Evolutionary conservation across 2,329 filamentous ascomycete species (phyloP).

Genomic region (Alternaria ethzedia): DNA sequence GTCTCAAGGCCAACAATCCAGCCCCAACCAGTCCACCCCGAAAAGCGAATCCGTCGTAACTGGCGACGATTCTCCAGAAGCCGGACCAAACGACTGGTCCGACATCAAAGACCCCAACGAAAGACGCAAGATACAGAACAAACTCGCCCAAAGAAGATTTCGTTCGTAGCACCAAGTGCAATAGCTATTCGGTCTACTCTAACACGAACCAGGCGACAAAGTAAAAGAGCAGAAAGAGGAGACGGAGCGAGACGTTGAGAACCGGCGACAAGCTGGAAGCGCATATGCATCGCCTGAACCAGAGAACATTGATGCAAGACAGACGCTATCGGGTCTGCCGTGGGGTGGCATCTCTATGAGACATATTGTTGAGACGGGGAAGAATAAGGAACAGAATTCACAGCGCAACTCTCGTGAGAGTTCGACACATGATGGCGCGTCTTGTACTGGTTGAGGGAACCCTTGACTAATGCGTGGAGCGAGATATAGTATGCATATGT

Average conservation of each 20-base stretch:
- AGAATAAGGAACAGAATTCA: constrained; percentile 53
- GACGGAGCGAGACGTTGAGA: constrained; percentile 67
- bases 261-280: constrained; percentile 68
- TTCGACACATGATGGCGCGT: constrained; percentile 47
- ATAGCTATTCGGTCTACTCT: background rate
- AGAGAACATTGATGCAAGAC: constrained; percentile 60
- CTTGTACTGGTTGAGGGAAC: constrained; percentile 15
- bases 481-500: background rate
- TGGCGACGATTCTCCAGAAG: constrained; percentile 23
- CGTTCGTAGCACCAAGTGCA: constrained; percentile 61
- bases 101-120: constrained; percentile 73
- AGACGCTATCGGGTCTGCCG: constrained; percentile 69
- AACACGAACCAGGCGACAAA: constrained; percentile 66
- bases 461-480: background rate
- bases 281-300: constrained; percentile 68
- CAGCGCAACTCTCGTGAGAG: constrained; percentile 49
- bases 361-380: constrained; percentile 56
- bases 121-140: constrained; percentile 76
- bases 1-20: constrained; percentile 28
- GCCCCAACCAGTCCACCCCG: constrained; percentile 22
- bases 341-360: constrained; percentile 70
- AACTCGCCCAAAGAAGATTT: constrained; percentile 77
- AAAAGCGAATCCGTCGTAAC: constrained; percentile 20
- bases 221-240: constrained; percentile 71
- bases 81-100: constrained; percentile 67